phyloP scores from a whole-genome alignment of 306 rosid species.

The Cicer pinnatifidum region DNA sequence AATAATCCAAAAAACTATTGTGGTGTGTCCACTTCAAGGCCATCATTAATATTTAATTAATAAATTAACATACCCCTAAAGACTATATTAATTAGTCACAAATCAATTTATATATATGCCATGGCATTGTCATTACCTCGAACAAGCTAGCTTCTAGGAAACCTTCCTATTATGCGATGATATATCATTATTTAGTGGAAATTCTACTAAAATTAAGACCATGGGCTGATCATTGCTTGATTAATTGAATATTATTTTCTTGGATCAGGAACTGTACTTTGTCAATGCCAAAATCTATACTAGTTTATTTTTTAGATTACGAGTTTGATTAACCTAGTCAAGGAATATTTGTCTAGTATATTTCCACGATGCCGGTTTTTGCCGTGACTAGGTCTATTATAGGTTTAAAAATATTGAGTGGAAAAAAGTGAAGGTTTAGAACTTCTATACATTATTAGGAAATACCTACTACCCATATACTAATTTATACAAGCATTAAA shows the following conservation, averaged over 20 bases:
- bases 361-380: constrained; percentile 40
- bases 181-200: constrained; percentile 30
- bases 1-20: constrained; percentile 42
- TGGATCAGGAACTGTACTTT: constrained; percentile 11
- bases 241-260: constrained; percentile 35
- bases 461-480: neutral
- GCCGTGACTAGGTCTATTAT: neutral
- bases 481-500: too few relatives aligned
- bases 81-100: constrained; percentile 7
- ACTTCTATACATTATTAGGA: neutral
- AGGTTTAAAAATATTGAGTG: neutral
- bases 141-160: constrained; percentile 53
- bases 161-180: constrained; percentile 29
- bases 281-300: constrained; percentile 38
- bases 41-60: constrained; percentile 25
- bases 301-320: constrained; percentile 43
- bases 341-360: constrained; percentile 47
- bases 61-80: neutral
- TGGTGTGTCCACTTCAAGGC: constrained; percentile 44
- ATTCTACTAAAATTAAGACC: neutral
- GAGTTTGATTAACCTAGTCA: constrained; percentile 28
- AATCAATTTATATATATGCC: constrained; percentile 46
- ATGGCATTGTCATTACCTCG: constrained; percentile 43
- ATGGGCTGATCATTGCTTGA: constrained; percentile 1
- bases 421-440: constrained; percentile 24